A percentile compares a stretch with the other conserved stretches of the same genome.
phyloP scores from a whole-genome alignment of 73 alveolate species.

The Paraurostyla sp. region DNA sequence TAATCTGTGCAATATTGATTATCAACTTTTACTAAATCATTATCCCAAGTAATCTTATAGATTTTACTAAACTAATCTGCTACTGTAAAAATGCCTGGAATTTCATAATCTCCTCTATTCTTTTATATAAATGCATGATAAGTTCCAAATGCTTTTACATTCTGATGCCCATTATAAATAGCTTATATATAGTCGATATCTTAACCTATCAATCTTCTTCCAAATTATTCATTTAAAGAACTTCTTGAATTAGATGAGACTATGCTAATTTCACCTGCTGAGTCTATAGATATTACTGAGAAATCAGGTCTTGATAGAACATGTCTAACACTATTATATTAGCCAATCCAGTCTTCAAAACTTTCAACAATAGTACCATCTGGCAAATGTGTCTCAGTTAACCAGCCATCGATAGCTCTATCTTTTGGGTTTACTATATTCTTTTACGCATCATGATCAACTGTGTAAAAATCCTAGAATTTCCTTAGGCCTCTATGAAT shows the following conservation, averaged over 20 bases:
- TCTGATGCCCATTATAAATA: background rate
- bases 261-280: conserved; percentile 76
- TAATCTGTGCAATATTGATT: background rate
- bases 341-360: conserved; percentile 56
- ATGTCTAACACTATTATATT: conserved; percentile 64
- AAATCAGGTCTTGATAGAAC: conserved; percentile 77
- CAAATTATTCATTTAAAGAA: conserved; percentile 69
- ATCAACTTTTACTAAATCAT: background rate
- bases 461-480: background rate
- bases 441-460: background rate
- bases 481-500: conserved; percentile 59
- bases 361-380: conserved; percentile 73
- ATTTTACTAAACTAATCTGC: background rate
- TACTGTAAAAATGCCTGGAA: background rate
- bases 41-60: background rate
- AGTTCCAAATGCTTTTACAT: background rate
- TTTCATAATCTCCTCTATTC: background rate
- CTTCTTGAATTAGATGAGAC: conserved; percentile 77
- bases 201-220: conserved; percentile 68
- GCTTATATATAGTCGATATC: conserved; percentile 78
- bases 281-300: conserved; percentile 68
- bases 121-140: background rate
- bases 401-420: conserved; percentile 73
- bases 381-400: conserved; percentile 71
- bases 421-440: background rate